phyloP scores from a whole-genome alignment of 163 green algal genomes.

The Prototheca cutis region DNA sequence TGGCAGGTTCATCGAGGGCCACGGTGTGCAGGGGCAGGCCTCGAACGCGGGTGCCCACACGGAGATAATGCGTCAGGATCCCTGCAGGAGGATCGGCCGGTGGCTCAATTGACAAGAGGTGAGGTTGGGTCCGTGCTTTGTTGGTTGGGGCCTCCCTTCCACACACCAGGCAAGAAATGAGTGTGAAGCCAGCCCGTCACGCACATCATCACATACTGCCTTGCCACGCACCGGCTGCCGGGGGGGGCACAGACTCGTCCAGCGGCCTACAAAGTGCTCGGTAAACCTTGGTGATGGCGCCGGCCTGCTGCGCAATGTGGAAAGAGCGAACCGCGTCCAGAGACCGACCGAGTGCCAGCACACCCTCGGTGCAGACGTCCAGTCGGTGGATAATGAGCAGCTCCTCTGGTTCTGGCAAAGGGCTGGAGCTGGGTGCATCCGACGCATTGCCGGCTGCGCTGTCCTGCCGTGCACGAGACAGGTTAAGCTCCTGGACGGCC shows the following conservation, averaged over 20 bases:
- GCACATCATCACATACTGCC: neutral
- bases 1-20: conserved; percentile 6
- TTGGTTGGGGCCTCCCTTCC: neutral
- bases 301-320: neutral
- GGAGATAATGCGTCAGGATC: conserved; percentile 20
- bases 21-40: conserved; percentile 36
- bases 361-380: conserved; percentile 62
- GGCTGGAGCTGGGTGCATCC: neutral
- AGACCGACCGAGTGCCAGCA: conserved; percentile 51
- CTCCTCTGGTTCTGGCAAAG: neutral
- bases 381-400: conserved; percentile 55
- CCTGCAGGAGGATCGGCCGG: conserved; percentile 3
- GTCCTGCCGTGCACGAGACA: no score
- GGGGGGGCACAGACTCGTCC: neutral
- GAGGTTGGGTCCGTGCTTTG: neutral
- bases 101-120: neutral
- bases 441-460: neutral
- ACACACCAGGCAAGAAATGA: neutral
- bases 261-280: conserved; percentile 8
- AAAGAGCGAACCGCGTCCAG: neutral
- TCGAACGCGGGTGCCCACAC: conserved; percentile 12
- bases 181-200: neutral
- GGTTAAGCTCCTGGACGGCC: neutral
- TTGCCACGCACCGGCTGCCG: neutral
- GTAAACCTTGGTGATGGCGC: conserved; percentile 29